Evolutionary conservation across 345 rosid genomes (phyloP), one percentile per base, ranked within the genome.

Genomic region (Anastatica hierochuntica): DNA sequence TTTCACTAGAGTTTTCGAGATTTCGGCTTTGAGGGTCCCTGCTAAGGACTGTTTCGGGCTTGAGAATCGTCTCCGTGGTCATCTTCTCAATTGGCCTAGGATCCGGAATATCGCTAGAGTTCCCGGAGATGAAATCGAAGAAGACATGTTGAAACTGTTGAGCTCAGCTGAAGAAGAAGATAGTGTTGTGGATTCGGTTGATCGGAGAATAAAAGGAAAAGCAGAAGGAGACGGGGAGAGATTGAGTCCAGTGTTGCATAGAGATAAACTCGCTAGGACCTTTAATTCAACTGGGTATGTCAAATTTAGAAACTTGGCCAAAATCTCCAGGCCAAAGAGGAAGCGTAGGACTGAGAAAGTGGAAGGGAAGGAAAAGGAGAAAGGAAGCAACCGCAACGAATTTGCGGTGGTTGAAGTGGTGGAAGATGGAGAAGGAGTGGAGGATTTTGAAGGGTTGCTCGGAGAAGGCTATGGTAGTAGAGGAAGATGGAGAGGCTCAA

Each of bases 11-110:
- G 67, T 77, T 4, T 84, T 78, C 50, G 72, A 77, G 5, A 30
- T 88, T 10, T 70, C 83, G 10, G 90, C 90, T 6, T 70, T 84
- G 37, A 77, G 96, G 0, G 94, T 84, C 30, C 84, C 94, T 1
- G 72, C 88, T 2, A 78, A 61, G 51, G 79, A 74, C 40, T 84
- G 85, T 58, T 79, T 72, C 54, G 55, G 70, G 45, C 76, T 84
- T 4, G 94, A 88, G 77, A 77, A 69, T 53, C 85, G 85, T 49
- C 74, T 88, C 64, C 85, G 94, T 7, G 90, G 96, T 14, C 94
- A 88, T 72, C 81, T 88, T 15, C 78, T 88, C 35, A 88, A 88
- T 54, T 88, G 96, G 90, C 90, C 96, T 9, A 71, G 88, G 29
- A 62, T 84, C 39, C 74, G 71, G 39, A 88, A 88, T 72, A 73